Percentiles rank a stretch among this genome's conserved stretches.
Evolutionary conservation across 305 asterid genomes (phyloP).

Genomic region (Fraxinus albicans): DNA sequence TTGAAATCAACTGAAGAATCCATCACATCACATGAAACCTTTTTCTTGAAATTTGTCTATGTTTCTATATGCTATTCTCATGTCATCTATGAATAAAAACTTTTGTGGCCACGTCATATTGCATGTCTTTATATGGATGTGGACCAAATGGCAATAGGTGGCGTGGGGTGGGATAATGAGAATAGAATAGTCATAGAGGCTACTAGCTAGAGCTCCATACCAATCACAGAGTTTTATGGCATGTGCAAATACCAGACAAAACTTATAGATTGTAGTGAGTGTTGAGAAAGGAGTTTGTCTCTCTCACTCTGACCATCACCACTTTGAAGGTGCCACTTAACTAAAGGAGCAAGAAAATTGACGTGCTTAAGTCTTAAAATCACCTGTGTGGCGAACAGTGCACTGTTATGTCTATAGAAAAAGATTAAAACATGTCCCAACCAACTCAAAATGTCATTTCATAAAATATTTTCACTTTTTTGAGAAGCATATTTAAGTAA

Average conservation of each 20-base stretch:
- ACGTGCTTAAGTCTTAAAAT: not conserved
- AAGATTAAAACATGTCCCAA: not conserved
- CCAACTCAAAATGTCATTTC: not conserved
- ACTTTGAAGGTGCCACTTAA: slow-evolving; percentile 12
- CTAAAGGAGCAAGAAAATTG: slow-evolving; percentile 10
- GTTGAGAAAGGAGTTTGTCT: slow-evolving; percentile 38
- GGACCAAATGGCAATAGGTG: slow-evolving; percentile 31
- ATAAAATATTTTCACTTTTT: no score
- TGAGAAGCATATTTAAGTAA: not conserved
- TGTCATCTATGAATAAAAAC: slow-evolving; percentile 37
- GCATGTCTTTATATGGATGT: slow-evolving; percentile 30
- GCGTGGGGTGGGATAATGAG: slow-evolving; percentile 16
- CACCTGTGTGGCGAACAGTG: not conserved
- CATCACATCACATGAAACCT: slow-evolving; percentile 17
- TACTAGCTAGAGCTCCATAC: slow-evolving; percentile 17
- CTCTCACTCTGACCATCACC: slow-evolving; percentile 38
- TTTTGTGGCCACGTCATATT: slow-evolving; percentile 29
- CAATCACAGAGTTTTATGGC: slow-evolving; percentile 41
- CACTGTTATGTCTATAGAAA: not conserved
- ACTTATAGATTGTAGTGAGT: slow-evolving; percentile 21
- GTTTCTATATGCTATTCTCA: slow-evolving; percentile 37
- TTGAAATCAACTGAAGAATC: slow-evolving; percentile 5
- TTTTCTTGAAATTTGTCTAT: slow-evolving; percentile 32
- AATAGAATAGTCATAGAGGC: slow-evolving; percentile 32
- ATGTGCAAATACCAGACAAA: slow-evolving; percentile 40